Evolutionary conservation across 2,329 filamentous ascomycete species (phyloP), one percentile per base, ranked within the genome.

Genomic region (Cladosporium sp.): DNA sequence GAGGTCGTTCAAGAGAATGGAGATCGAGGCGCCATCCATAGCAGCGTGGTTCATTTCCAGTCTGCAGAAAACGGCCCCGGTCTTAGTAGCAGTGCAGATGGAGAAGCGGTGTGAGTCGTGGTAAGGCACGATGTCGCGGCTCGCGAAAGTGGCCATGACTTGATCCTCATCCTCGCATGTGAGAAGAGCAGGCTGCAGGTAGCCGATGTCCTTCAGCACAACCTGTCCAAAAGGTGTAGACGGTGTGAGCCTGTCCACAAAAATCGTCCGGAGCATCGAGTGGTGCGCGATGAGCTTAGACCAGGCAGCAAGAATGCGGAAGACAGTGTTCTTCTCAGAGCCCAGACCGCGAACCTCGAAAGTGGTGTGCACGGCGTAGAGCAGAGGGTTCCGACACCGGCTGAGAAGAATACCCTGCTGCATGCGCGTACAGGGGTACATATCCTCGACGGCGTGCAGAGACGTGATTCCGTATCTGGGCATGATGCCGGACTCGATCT

Each of bases 21-120:
- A 50, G n/a, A 50, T 79, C 77, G 55, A 81, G 75, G 59, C 75
- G 81, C 35, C 72, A 70, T 69, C 67, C 45, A 67, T 68, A 34
- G 67, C 66, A 5, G 64, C 65, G 46, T 69, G 67, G 18, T 50
- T 50, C 40, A 50, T 50, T 40, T 50, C 48, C 48, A 50, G 18
- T 16, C 48, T 50, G 31, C 48, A 50, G 40, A 50, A 50, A 1
- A 50, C 48, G 13, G 43, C 22, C 4, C 40, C 40, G 1, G 40
- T 37, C 10, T 35, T 43, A 16, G 41, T 22, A 9, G 32, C 48
- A 14, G 40, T 50, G 48, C 48, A 50, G 4, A 50, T 13, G n/a
- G 48, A 43, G 40, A 50, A 50, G n/a, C 48, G 38, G 40, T 50
- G 48, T 8, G 48, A 50, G 32, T 50, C 48, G 32, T 50, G 48